A percentile compares a stretch with the other conserved stretches of the same genome.
These are phyloP conservation scores for Smittium culicis DNA, from an alignment of 371 early-diverging fungal species.

Conservation along the genomic window DNA sequence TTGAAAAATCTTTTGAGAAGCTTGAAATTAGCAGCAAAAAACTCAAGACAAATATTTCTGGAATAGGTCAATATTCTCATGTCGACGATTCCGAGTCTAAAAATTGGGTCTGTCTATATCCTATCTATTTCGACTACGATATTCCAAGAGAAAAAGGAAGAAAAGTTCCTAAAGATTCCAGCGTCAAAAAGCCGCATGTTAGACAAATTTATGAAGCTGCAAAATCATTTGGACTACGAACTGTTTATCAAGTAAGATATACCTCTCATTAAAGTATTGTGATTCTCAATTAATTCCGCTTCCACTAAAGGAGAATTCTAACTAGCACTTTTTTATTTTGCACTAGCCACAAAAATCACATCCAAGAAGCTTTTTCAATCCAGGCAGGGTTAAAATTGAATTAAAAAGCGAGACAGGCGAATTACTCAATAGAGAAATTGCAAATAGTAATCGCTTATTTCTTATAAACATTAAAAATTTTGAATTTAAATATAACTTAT, in stretches of 20 bases:
- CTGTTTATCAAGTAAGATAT: conserved; percentile 24
- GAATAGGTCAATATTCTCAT: conserved; percentile 13
- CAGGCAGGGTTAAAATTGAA: conserved; percentile 25
- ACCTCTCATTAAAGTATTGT: background rate
- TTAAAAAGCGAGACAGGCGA: conserved; percentile 13
- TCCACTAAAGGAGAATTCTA: too few relatives aligned
- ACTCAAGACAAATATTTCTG: background rate
- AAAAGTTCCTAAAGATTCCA: conserved; percentile 18
- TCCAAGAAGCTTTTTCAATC: conserved; percentile 26
- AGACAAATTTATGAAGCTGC: conserved; percentile 36
- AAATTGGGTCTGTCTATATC: conserved; percentile 37
- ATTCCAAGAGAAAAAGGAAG: conserved; percentile 25
- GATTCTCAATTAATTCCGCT: too few relatives aligned
- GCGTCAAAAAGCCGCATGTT: conserved; percentile 28
- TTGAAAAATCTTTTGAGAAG: conserved; percentile 5
- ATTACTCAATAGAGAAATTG: conserved; percentile 11
- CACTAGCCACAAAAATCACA: conserved; percentile 24
- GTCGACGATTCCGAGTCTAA: conserved; percentile 15
- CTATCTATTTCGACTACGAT: conserved; percentile 36
- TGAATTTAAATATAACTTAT: too few relatives aligned
- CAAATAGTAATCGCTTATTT: conserved; percentile 15
- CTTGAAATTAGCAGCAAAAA: conserved; percentile 1
- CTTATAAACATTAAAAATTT: too few relatives aligned
- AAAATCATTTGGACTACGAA: conserved; percentile 23
- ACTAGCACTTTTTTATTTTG: too few relatives aligned